Conservation (phyloP, 1,284 basidiomycete species). For the Sanghuangporus weigelae region DNA sequence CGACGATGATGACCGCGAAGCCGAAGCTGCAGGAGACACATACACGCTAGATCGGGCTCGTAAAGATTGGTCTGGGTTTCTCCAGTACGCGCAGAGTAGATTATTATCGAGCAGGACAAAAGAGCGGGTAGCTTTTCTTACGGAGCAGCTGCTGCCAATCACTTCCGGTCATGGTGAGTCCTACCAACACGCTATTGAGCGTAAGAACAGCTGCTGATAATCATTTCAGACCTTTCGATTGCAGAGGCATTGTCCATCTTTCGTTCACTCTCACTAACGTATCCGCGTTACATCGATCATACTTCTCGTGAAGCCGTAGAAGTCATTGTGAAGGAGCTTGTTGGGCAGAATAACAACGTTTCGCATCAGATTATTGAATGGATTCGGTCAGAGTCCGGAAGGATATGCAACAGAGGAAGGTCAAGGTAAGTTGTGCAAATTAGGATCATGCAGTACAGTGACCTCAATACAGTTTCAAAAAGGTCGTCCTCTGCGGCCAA, state of each 20-base stretch:
- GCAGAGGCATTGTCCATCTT: slow-evolving; percentile 70
- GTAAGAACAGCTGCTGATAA: neutral
- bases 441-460: slow-evolving; percentile 59
- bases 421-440: slow-evolving; percentile 32
- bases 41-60: slow-evolving; percentile 46
- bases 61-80: slow-evolving; percentile 50
- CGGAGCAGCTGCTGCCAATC: slow-evolving; percentile 54
- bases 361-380: slow-evolving; percentile 3
- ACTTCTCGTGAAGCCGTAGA: slow-evolving; percentile 69
- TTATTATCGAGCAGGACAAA: slow-evolving; percentile 52
- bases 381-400: slow-evolving; percentile 11
- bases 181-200: neutral
- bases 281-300: slow-evolving; percentile 71
- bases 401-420: slow-evolving; percentile 40
- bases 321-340: slow-evolving; percentile 54
- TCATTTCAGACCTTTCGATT: slow-evolving; percentile 51
- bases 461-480: slow-evolving; percentile 38
- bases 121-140: slow-evolving; percentile 50
- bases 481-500: slow-evolving; percentile 58
- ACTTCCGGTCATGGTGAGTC: slow-evolving; percentile 54
- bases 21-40: slow-evolving; percentile 24
- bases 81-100: slow-evolving; percentile 45
- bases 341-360: slow-evolving; percentile 29
- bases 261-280: slow-evolving; percentile 65
- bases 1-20: slow-evolving; percentile 20